Base-by-base conservation (phyloP, 495 filamentous ascomycete genomes). In the Talaromyces thailandensis region DNA sequence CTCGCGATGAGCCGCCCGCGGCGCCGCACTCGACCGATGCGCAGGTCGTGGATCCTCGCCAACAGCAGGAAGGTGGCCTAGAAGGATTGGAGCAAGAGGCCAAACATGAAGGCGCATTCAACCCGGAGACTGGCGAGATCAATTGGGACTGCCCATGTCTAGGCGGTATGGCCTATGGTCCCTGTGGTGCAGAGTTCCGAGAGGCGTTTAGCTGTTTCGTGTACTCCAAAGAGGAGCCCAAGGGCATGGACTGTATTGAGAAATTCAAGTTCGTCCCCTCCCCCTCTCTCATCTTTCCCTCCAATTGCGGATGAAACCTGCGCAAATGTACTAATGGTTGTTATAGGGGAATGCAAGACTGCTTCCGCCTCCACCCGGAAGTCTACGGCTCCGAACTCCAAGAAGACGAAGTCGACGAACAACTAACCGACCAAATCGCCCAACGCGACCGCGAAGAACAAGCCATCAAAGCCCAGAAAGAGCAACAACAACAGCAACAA, bases 81-180 rank as follows among this genome's bases (percentile, higher is more conserved):
- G 82, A 85, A 64, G 86, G 83, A 5, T 76, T 94, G 16, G 88
- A 94, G 73, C 84, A 89, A 55, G 90, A 97, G 74, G 91, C 92
- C 23, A 81, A 74, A 58, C 81, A 91, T 64, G 84, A 97, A 72
- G 94, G 93, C 23, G 94, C 94, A 0, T 98, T 97, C 78, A 93
- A 98, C 74, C 91, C 91, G 12, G 95, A 98, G 81, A 98, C 94
- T 8, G 94, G 94, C 65, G 94, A 98, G 82, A 98, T 98, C 76
- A 98, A 98, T 81, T 98, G 95, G 95, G 94, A 97, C 71, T 98
- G 94, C 75, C 94, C 95, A 21, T 98, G 94, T 71, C 79, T 98
- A 25, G 94, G 94, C 56, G 94, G 94, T 28, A 98, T 98, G 94
- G 94, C 94, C 8, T 81, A 96, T 75, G 94, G 94, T 0, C 95